Percentiles rank a stretch among this genome's conserved stretches.
These are phyloP conservation scores for Phaseolus lunatus DNA, from an alignment of 306 rosid species.

Conservation along the genomic window DNA sequence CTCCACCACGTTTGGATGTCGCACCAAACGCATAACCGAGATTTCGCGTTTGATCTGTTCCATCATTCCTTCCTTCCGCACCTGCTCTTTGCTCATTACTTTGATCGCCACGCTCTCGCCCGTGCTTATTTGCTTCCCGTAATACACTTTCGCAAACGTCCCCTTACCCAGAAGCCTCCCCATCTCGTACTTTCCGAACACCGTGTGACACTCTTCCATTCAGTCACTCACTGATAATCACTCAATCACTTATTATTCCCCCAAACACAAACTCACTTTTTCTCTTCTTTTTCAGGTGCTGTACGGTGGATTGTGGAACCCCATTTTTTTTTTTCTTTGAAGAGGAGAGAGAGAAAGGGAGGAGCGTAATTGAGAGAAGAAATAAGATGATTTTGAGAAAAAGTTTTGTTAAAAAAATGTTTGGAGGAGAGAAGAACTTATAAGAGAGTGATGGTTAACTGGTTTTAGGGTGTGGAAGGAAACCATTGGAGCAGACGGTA, in stretches of 20 bases:
- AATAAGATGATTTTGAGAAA: not conserved
- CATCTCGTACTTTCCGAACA: constrained; percentile 72
- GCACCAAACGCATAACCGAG: constrained; percentile 68
- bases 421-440: not conserved
- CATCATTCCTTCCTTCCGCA: constrained; percentile 71
- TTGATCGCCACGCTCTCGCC: constrained; percentile 82
- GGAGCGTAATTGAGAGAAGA: too few relatives aligned
- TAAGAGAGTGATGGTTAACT: not conserved
- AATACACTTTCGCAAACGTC: constrained; percentile 81
- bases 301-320: not conserved
- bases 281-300: not conserved
- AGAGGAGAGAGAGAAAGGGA: not conserved
- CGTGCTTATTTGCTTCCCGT: constrained; percentile 56
- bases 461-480: not conserved
- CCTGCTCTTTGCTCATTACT: constrained; percentile 69
- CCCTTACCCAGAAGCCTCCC: constrained; percentile 79
- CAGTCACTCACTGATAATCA: not conserved
- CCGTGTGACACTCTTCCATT: constrained; percentile 58
- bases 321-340: not conserved
- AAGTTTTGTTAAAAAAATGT: not conserved
- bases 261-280: too few relatives aligned
- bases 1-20: constrained; percentile 77
- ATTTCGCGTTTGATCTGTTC: constrained; percentile 87
- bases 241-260: too few relatives aligned
- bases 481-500: constrained; percentile 49